These are phyloP conservation scores for Pestalotiopsis sp. DNA, from an alignment of 2,329 filamentous ascomycete species.

Conservation along the genomic window DNA sequence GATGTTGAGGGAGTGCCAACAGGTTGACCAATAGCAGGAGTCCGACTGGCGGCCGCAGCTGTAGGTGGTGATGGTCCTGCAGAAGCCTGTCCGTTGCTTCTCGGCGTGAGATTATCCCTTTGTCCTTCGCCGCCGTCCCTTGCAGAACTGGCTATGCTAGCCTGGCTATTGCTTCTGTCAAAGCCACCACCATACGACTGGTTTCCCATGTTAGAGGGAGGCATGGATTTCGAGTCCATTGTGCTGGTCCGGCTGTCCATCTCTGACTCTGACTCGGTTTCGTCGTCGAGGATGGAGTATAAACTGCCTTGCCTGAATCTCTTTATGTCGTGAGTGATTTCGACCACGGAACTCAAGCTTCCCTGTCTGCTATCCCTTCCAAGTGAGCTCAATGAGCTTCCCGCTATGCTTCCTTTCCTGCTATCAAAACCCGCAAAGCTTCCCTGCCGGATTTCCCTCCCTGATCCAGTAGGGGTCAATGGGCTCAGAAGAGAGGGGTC, in stretches of 20 bases:
- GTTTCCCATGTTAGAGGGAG: conserved; percentile 21
- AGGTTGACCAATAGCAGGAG: conserved; percentile 34
- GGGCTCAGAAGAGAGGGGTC: conserved; percentile 35
- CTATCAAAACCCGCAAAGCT: background rate
- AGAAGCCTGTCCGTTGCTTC: conserved; percentile 54
- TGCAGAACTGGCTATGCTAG: conserved; percentile 42
- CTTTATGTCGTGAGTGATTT: conserved; percentile 1
- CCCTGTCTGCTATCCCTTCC: background rate
- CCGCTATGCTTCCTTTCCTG: background rate
- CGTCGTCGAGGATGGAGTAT: conserved; percentile 35
- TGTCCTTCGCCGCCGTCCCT: conserved; percentile 48
- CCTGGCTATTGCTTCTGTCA: conserved; percentile 48
- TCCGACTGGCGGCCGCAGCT: conserved; percentile 29
- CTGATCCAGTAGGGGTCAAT: conserved; percentile 25
- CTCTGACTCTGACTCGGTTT: conserved; percentile 26
- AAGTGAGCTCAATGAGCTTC: background rate
- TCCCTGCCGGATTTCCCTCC: conserved; percentile 3
- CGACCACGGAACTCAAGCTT: conserved; percentile 1
- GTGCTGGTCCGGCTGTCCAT: conserved; percentile 43
- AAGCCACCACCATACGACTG: conserved; percentile 38
- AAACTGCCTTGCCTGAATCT: conserved; percentile 18
- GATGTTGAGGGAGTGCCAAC: conserved; percentile 45
- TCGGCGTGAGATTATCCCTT: conserved; percentile 49
- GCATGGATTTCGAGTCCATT: conserved; percentile 47
- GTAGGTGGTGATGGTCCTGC: conserved; percentile 56